Evolutionary conservation across 2,329 filamentous ascomycete species (phyloP), one percentile per base, ranked within the genome.

Genomic region (Cryphonectria parasitica): DNA sequence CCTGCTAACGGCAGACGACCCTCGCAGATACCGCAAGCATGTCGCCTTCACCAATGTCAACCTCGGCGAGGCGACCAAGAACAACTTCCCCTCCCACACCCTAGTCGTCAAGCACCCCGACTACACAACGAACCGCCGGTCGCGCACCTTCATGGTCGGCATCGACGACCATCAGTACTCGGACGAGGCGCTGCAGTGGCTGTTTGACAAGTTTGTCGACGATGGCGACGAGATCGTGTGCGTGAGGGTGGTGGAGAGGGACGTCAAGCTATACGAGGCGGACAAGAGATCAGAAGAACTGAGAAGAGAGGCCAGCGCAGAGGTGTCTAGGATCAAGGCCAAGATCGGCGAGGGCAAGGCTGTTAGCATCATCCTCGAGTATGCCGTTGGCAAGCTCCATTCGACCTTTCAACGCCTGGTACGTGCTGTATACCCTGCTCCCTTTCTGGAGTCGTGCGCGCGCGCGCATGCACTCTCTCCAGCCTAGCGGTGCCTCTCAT

Each of bases 151-250:
- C 76, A 90, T 98, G 78, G 95, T 95, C 74, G 95, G 95, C 28
- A 92, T 95, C 25, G 95, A 97, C 80, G 92, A 95, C 77, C 94
- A 97, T 76, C 89, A 93, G 71, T 97, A 97, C 80, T 97, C 94
- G 8, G 93, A 97, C 73, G 96, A 95, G 80, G 95, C 95, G 22
- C 85, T 98, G 25, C 93, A 97, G 80, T 98, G 94, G 94, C 86
- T 97, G 66, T 88, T 98, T 54, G 93, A 97, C 76, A 94, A 97
- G 81, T 86, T 97, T 69, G 93, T 97, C 56, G 94, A 97, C 76
- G 95, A 97, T 77, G 94, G 95, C 25, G 95, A 98, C 78, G 94
- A 97, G 80, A 91, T 98, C 70, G 92, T 98, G 11, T 98, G 95
- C 80, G 87, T 98, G 64, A 88, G 93, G 67, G 95, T 97, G 2